These are phyloP conservation scores for Mesotaenium endlicherianum DNA, from an alignment of 139 green algal genomes.

Conservation along the genomic window DNA sequence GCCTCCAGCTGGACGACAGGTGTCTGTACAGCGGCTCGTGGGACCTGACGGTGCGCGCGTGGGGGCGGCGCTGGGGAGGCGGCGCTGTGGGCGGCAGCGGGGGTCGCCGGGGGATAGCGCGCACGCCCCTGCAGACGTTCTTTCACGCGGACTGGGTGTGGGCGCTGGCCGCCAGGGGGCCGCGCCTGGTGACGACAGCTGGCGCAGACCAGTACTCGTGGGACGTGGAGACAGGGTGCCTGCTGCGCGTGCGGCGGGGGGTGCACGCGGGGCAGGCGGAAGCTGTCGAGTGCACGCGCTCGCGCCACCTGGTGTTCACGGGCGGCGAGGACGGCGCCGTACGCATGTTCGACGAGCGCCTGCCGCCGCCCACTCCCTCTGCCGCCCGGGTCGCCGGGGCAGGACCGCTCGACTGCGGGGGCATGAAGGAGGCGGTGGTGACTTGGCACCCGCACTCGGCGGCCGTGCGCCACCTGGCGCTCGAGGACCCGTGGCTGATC, in stretches of 20 bases:
- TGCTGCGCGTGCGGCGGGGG: slow-evolving; percentile 1
- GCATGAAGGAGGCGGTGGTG: slow-evolving; percentile 12
- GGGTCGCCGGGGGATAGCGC: not conserved
- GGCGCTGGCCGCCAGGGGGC: not conserved
- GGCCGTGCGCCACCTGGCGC: not conserved
- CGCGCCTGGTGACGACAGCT: slow-evolving; percentile 20
- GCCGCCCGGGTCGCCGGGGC: not conserved
- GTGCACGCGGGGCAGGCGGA: slow-evolving; percentile 16
- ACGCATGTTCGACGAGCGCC: slow-evolving; percentile 38
- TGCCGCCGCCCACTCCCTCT: not conserved
- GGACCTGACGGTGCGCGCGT: slow-evolving; percentile 19
- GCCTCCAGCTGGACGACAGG: not conserved
- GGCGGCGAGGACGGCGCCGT: slow-evolving; percentile 41
- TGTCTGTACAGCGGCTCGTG: slow-evolving; percentile 32
- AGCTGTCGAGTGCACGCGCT: slow-evolving; percentile 16
- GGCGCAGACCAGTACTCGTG: slow-evolving; percentile 29
- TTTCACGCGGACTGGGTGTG: slow-evolving; percentile 31
- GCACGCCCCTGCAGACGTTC: not conserved
- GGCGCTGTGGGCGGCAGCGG: not conserved
- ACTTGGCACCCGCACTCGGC: slow-evolving; percentile 10
- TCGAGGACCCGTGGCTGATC: slow-evolving; percentile 47
- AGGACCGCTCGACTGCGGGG: not conserved
- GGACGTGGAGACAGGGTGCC: slow-evolving; percentile 39
- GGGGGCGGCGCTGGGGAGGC: not conserved
- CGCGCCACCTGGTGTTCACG: slow-evolving; percentile 28